phyloP scores from a whole-genome alignment of 768 basidiomycete genomes.

The Suillus variegatus region DNA sequence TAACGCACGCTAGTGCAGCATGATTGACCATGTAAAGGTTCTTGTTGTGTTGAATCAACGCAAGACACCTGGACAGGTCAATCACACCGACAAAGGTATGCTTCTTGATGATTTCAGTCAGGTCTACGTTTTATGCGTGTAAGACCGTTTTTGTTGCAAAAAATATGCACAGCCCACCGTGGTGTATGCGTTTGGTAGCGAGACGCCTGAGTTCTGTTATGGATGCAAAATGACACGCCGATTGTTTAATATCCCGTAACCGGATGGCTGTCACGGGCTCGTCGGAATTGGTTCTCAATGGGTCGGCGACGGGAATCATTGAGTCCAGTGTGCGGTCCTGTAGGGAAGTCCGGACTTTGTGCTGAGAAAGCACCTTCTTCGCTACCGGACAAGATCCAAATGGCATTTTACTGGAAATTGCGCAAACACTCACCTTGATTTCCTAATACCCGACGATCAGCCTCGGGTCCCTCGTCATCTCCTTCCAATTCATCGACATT shows the following conservation, averaged over 20 bases:
- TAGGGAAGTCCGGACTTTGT: conserved; percentile 22
- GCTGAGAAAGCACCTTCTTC: too few species aligned
- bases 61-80: conserved; percentile 69
- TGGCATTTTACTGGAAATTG: too few species aligned
- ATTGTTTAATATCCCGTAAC: conserved; percentile 66
- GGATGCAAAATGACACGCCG: conserved; percentile 75
- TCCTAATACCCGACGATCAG: too few species aligned
- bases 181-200: conserved; percentile 62
- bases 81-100: conserved; percentile 94
- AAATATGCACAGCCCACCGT: conserved; percentile 48
- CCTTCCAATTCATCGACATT: too few species aligned
- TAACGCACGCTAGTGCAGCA: conserved; percentile 73
- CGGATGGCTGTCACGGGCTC: conserved; percentile 24
- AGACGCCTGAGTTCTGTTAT: conserved; percentile 64
- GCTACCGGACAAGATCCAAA: too few species aligned
- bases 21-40: conserved; percentile 92
- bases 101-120: conserved; percentile 81
- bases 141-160: not conserved
- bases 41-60: conserved; percentile 84
- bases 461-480: too few species aligned
- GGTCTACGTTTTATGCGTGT: conserved; percentile 44
- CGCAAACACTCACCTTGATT: too few species aligned
- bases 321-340: conserved; percentile 91
- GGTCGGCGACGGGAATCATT: conserved; percentile 78
- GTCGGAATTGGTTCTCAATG: conserved; percentile 41